phyloP scores from a whole-genome alignment of 1,284 basidiomycete genomes.

The Tylopilus sp. region DNA sequence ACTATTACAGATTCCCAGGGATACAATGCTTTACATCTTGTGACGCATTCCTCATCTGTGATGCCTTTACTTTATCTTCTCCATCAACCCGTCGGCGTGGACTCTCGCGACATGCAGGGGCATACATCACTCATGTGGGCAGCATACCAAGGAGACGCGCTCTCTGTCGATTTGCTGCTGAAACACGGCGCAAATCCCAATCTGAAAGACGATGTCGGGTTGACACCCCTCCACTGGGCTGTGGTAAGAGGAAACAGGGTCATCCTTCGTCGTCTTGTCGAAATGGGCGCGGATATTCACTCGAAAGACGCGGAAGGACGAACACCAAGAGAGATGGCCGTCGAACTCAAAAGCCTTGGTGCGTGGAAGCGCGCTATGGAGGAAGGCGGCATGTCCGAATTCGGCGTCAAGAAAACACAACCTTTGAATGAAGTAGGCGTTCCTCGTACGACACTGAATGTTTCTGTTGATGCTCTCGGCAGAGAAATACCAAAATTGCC shows the following conservation, averaged over 20 bases:
- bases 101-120: slow-evolving; percentile 84
- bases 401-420: slow-evolving; percentile 64
- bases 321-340: slow-evolving; percentile 91
- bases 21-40: slow-evolving; percentile 93
- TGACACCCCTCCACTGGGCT: slow-evolving; percentile 96
- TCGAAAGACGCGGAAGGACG: slow-evolving; percentile 83
- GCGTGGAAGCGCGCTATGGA: slow-evolving; percentile 86
- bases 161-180: slow-evolving; percentile 88
- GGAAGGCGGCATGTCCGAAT: slow-evolving; percentile 77
- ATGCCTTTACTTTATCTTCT: slow-evolving; percentile 93
- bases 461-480: slow-evolving; percentile 10
- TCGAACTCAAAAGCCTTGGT: slow-evolving; percentile 83
- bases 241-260: slow-evolving; percentile 91
- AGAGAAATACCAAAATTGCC: slow-evolving; percentile 77
- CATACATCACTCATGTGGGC: slow-evolving; percentile 99
- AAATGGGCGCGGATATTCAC: slow-evolving; percentile 78
- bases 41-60: slow-evolving; percentile 89
- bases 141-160: slow-evolving; percentile 95
- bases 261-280: slow-evolving; percentile 80
- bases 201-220: slow-evolving; percentile 73
- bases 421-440: slow-evolving; percentile 62
- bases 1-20: slow-evolving; percentile 89
- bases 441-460: not conserved
- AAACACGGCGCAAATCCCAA: slow-evolving; percentile 81
- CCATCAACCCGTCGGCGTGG: slow-evolving; percentile 85